These are phyloP conservation scores for Plectosphaerella sp. DNA, from an alignment of 2,329 filamentous ascomycete genomes.

Conservation along the genomic window DNA sequence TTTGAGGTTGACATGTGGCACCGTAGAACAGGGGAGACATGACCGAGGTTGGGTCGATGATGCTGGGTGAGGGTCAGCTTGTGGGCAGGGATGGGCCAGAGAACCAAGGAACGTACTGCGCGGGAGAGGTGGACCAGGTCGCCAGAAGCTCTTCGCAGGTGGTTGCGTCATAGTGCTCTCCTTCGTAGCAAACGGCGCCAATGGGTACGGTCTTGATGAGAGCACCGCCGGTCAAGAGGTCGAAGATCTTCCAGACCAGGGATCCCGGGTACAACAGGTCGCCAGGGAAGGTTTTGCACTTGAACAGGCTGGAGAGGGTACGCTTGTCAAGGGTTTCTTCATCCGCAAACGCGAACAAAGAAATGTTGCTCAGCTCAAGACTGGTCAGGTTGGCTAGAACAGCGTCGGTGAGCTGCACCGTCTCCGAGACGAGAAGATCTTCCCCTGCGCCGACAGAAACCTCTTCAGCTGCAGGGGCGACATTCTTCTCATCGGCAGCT, in stretches of 20 bases:
- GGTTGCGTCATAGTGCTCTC: conserved; percentile 18
- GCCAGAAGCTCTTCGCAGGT: conserved; percentile 18
- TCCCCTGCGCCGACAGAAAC: not conserved
- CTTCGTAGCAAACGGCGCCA: conserved; percentile 25
- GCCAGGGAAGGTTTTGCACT: conserved; percentile 28
- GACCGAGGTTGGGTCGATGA: conserved; percentile 31
- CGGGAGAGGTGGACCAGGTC: conserved; percentile 20
- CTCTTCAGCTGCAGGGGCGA: conserved; percentile 15
- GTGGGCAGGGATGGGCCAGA: not conserved
- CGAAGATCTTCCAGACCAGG: conserved; percentile 25
- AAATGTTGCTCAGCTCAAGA: conserved; percentile 21
- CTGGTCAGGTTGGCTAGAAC: conserved; percentile 25
- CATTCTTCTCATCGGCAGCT: conserved; percentile 16
- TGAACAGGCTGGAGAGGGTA: conserved; percentile 2
- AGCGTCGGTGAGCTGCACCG: conserved; percentile 27
- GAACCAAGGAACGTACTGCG: conserved; percentile 13
- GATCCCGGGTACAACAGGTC: conserved; percentile 22
- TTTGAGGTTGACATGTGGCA: conserved; percentile 26
- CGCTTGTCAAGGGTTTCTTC: conserved; percentile 14
- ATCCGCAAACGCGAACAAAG: conserved; percentile 26
- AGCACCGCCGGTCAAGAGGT: conserved; percentile 25
- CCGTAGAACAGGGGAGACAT: conserved; percentile 36
- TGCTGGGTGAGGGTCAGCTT: conserved; percentile 14
- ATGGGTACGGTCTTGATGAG: conserved; percentile 25
- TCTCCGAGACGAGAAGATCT: conserved; percentile 13